Base-by-base conservation (phyloP, 208 protist genomes). In the Herpetomonas samuelpessoai region DNA sequence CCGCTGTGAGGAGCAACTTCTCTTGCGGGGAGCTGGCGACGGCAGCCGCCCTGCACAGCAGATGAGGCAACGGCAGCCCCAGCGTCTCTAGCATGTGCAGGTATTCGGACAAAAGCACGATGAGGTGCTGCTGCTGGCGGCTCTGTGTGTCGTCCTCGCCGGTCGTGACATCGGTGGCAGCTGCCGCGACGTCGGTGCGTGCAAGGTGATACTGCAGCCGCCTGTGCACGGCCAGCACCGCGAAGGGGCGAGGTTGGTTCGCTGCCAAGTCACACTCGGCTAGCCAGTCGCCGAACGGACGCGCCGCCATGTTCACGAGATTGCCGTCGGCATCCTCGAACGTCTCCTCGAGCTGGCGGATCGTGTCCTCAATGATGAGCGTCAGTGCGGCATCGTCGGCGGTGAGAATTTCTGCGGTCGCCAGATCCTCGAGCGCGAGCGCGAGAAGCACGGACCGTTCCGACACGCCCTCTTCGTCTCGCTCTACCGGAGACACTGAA, bases 41-140 rank as follows among this genome's bases (percentile, higher is more conserved):
- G 35, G 35, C 35, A 44, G 44, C 14, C 6, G 56, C 56, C 56
- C 38, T 49, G 44, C 48, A 38, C 21, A 61, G 35, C 9, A 61
- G 3, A 27, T 61, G 56, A 21, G 27, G 24, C 0, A 61, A 26
- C 14, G 56, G 51, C 41, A 61, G 44, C 22, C 48, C 56, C 2
- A 51, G 18, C 10, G 48, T 35, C 24, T 61, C 56, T 3, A 49
- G 44, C 26, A 61, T 18, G 18, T 41, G 48, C 18, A 61, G 27
- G 41, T 61, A 51, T 26, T 38, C 16, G n/a, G 41, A 35, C 25
- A 51, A 21, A 28, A 41, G 44, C 14, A 44, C 22, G 27, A 41
- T 18, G 9, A 41, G 35, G 9, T 18, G 35, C 14, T 41, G 35
- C 35, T 41, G 35, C 14, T 41, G 35, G 9, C 35, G 35, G 9